phyloP scores from a whole-genome alignment of 306 rosid genomes.

The Cicer yamashitae region DNA sequence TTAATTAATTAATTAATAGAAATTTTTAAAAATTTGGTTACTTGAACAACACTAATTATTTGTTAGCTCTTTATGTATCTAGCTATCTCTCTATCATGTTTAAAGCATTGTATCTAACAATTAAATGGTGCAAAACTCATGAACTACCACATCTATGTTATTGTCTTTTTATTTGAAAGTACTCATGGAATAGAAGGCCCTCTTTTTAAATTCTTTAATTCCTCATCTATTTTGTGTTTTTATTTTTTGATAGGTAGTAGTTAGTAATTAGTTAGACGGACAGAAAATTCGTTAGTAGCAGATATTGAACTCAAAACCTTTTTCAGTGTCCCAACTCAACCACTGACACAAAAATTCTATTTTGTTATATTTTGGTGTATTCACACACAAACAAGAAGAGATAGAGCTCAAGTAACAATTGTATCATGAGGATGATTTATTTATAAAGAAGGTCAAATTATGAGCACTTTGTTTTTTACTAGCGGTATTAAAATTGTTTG shows the following conservation, averaged over 20 bases:
- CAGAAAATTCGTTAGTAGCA: no score
- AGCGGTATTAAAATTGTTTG: no score
- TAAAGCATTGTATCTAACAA: constrained; percentile 42
- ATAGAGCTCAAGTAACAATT: no score
- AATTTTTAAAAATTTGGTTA: neutral
- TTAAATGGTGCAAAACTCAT: constrained; percentile 44
- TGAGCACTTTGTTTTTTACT: no score
- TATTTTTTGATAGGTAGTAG: no score
- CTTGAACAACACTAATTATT: neutral
- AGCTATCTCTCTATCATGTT: neutral
- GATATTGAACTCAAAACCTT: no score
- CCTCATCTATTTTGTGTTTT: neutral
- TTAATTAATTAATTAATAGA: neutral
- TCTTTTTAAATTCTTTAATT: neutral
- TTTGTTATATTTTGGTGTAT: neutral
- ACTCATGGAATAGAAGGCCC: neutral
- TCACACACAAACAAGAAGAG: neutral
- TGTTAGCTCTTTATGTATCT: neutral
- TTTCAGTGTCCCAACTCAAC: no score
- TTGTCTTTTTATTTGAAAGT: neutral
- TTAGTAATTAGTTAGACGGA: no score
- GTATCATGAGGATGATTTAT: no score
- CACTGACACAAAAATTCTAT: no score
- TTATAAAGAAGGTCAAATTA: no score
- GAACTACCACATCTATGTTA: constrained; percentile 1